Evolutionary conservation across 2,329 filamentous ascomycete genomes (phyloP).

Genomic region (Trichoderma harzianum): DNA sequence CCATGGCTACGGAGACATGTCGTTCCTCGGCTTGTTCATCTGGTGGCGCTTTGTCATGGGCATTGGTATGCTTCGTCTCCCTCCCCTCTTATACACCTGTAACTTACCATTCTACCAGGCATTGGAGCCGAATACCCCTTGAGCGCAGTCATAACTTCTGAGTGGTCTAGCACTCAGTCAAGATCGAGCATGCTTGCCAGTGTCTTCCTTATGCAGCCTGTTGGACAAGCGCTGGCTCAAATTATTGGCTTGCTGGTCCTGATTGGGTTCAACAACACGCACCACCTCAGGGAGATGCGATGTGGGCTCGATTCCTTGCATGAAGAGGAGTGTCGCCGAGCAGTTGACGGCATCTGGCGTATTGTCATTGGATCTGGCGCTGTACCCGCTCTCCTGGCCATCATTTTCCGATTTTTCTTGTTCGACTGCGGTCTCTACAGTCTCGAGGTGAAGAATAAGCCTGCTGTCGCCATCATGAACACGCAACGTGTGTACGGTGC

Average conservation of each 20-base stretch:
- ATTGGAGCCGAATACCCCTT: slow-evolving; percentile 68
- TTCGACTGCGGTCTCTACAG: slow-evolving; percentile 64
- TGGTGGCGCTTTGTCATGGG: slow-evolving; percentile 57
- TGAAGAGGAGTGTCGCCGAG: slow-evolving; percentile 43
- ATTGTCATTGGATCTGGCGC: slow-evolving; percentile 65
- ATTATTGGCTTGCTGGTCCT: slow-evolving; percentile 56
- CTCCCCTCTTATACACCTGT: background rate
- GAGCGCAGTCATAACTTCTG: slow-evolving; percentile 64
- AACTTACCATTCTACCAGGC: slow-evolving; percentile 34
- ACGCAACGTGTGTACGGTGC: slow-evolving; percentile 57
- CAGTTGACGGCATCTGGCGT: slow-evolving; percentile 61
- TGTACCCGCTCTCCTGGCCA: slow-evolving; percentile 60
- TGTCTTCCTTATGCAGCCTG: slow-evolving; percentile 67
- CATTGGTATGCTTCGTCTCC: slow-evolving; percentile 35
- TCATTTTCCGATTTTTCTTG: slow-evolving; percentile 64
- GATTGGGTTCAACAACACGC: slow-evolving; percentile 42
- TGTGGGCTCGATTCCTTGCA: slow-evolving; percentile 46
- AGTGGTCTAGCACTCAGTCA: slow-evolving; percentile 61
- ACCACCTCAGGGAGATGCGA: slow-evolving; percentile 42
- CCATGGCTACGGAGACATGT: slow-evolving; percentile 47
- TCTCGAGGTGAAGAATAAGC: slow-evolving; percentile 62
- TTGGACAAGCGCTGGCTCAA: slow-evolving; percentile 64
- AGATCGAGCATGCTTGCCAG: slow-evolving; percentile 64
- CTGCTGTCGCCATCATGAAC: slow-evolving; percentile 55
- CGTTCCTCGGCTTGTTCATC: slow-evolving; percentile 48